phyloP scores from a whole-genome alignment of 108 stramenopile genomes.

The Cyclostephanos invisitatus region DNA sequence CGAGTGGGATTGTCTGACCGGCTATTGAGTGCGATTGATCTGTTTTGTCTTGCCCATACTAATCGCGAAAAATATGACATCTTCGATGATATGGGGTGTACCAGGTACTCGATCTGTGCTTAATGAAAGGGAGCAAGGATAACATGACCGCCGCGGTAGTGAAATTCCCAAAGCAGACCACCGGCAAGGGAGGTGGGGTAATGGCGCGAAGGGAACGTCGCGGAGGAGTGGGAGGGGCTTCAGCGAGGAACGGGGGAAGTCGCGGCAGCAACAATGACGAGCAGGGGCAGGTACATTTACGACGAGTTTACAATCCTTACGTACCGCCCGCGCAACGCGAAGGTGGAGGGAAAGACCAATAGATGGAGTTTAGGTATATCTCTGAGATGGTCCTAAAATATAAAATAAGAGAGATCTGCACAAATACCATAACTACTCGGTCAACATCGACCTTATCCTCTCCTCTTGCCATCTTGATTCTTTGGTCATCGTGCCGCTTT shows the following conservation, averaged over 20 bases:
- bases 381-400: too few relatives aligned
- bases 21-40: neutral
- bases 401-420: too few relatives aligned
- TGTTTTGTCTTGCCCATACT: neutral
- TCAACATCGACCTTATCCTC: too few relatives aligned
- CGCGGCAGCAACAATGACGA: neutral
- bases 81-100: neutral
- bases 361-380: too few relatives aligned
- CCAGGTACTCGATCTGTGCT: constrained; percentile 71
- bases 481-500: too few relatives aligned
- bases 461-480: too few relatives aligned
- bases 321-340: neutral
- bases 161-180: constrained; percentile 60
- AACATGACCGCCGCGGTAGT: constrained; percentile 86
- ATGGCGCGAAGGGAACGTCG: constrained; percentile 48
- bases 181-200: constrained; percentile 69
- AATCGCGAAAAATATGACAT: neutral
- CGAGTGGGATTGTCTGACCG: too few relatives aligned
- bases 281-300: constrained; percentile 1
- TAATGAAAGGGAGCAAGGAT: constrained; percentile 79
- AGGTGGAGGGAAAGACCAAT: neutral
- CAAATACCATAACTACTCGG: too few relatives aligned
- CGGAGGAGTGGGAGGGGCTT: neutral
- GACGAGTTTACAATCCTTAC: constrained; percentile 16
- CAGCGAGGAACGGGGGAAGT: neutral